A percentile compares a stretch with the other conserved stretches of the same genome.
phyloP scores from a whole-genome alignment of 371 early-diverging fungal species.

The Massospora cicadina region DNA sequence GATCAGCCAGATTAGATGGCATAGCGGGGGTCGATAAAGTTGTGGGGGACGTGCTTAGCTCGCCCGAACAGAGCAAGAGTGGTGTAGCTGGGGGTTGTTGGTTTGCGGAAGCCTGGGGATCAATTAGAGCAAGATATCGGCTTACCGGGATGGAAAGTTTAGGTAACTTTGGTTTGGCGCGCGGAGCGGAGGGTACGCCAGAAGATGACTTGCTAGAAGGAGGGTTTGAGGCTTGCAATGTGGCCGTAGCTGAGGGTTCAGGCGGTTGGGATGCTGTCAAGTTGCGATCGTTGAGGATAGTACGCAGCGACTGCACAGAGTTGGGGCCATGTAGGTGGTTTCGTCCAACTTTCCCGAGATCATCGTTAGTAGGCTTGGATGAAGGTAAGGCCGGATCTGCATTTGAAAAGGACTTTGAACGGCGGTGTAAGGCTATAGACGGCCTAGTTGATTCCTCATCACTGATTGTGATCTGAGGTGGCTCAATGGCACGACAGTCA shows the following conservation, averaged over 20 bases:
- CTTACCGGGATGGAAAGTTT: not conserved
- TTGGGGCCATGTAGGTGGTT: not conserved
- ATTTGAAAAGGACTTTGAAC: conserved; percentile 9
- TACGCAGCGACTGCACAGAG: not conserved
- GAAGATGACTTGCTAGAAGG: not conserved
- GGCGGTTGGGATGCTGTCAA: not conserved
- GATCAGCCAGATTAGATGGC: not conserved
- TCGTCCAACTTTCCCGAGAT: not conserved
- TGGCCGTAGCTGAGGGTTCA: not conserved
- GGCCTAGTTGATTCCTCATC: not conserved
- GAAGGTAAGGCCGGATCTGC: not conserved
- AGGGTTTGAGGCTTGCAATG: not conserved
- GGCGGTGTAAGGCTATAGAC: not conserved
- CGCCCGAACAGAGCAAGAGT: not conserved
- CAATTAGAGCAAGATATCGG: not conserved
- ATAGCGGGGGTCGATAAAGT: not conserved
- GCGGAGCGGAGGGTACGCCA: not conserved
- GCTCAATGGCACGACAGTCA: not conserved
- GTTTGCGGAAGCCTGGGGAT: not conserved
- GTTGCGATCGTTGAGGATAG: conserved; percentile 3
- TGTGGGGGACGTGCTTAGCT: not conserved
- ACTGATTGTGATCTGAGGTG: no score
- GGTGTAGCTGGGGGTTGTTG: not conserved
- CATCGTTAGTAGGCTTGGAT: not conserved
- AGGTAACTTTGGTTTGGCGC: not conserved